Evolutionary conservation across 2,329 filamentous ascomycete genomes (phyloP).

Genomic region (Fusarium avenaceum): DNA sequence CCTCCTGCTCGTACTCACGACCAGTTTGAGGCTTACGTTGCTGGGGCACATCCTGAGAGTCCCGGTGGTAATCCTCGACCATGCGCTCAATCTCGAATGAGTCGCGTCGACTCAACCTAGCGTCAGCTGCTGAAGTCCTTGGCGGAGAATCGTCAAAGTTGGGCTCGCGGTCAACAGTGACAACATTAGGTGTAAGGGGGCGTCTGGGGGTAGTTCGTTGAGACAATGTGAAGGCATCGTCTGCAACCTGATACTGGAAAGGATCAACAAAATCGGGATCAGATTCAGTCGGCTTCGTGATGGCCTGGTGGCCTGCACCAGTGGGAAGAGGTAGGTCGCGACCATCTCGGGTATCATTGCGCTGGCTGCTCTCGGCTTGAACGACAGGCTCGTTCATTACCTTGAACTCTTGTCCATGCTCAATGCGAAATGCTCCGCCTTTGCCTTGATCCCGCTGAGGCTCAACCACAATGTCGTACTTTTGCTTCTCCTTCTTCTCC

Average conservation of each 20-base stretch:
- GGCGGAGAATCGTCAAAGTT: conserved; percentile 59
- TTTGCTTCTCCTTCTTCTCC: conserved; percentile 39
- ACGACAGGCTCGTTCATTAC: conserved; percentile 43
- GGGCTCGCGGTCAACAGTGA: conserved; percentile 68
- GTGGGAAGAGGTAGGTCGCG: conserved; percentile 47
- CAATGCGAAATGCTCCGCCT: conserved; percentile 49
- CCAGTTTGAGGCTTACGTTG: conserved; percentile 39
- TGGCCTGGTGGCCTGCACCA: conserved; percentile 49
- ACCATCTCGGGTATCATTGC: conserved; percentile 48
- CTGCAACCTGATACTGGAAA: conserved; percentile 69
- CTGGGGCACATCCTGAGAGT: conserved; percentile 34
- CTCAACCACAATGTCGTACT: conserved; percentile 47
- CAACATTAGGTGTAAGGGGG: conserved; percentile 64
- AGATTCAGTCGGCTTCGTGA: conserved; percentile 46
- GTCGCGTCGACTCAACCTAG: conserved; percentile 64
- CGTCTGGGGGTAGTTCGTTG: conserved; percentile 55
- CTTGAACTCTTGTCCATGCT: conserved; percentile 50
- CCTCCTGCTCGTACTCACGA: conserved; percentile 55
- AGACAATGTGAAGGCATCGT: conserved; percentile 66
- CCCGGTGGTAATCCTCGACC: conserved; percentile 51
- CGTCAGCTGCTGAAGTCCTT: conserved; percentile 45
- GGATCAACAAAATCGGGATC: conserved; percentile 62
- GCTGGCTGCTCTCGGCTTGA: conserved; percentile 44
- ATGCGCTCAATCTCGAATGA: conserved; percentile 61
- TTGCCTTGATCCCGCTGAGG: conserved; percentile 44